phyloP scores from a whole-genome alignment of 2,329 filamentous ascomycete species.

The Chrysosphaeria jannelii region DNA sequence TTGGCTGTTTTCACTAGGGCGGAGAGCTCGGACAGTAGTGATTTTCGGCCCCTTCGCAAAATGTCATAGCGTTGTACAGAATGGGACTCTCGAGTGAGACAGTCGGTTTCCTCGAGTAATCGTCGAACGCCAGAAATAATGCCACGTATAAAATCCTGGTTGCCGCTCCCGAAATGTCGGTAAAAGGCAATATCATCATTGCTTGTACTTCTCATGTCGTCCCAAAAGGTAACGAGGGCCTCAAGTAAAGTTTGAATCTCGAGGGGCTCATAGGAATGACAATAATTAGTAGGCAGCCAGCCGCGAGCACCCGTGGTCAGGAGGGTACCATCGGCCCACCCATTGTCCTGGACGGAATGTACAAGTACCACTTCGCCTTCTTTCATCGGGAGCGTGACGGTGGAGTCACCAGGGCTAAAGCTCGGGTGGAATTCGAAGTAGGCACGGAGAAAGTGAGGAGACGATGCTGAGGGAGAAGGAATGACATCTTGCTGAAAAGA shows the following conservation, averaged over 20 bases:
- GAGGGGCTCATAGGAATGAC: constrained; percentile 73
- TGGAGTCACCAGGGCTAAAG: constrained; percentile 47
- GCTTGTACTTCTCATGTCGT: constrained; percentile 50
- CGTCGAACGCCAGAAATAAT: constrained; percentile 81
- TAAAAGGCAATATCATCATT: constrained; percentile 52
- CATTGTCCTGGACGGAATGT: constrained; percentile 91
- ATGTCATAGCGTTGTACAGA: constrained; percentile 46
- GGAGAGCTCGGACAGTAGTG: constrained; percentile 65
- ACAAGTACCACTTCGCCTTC: constrained; percentile 81
- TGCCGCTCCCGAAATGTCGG: no score
- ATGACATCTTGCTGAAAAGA: no score
- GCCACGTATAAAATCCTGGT: constrained; percentile 80
- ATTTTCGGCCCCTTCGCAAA: constrained; percentile 57
- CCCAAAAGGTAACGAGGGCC: constrained; percentile 76
- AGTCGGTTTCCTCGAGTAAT: constrained; percentile 65
- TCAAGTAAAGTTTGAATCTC: constrained; percentile 64
- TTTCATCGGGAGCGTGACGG: constrained; percentile 64
- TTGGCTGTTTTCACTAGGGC: constrained; percentile 73
- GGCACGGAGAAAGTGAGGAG: constrained; percentile 78
- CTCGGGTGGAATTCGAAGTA: constrained; percentile 77
- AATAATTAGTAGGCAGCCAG: constrained; percentile 96
- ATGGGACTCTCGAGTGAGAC: constrained; percentile 52
- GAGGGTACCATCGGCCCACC: constrained; percentile 90
- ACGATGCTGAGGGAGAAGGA: no score
- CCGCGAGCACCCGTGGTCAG: constrained; percentile 62